Evolutionary conservation across 2,329 filamentous ascomycete genomes (phyloP).

Genomic region (Aspergillus alliaceus): DNA sequence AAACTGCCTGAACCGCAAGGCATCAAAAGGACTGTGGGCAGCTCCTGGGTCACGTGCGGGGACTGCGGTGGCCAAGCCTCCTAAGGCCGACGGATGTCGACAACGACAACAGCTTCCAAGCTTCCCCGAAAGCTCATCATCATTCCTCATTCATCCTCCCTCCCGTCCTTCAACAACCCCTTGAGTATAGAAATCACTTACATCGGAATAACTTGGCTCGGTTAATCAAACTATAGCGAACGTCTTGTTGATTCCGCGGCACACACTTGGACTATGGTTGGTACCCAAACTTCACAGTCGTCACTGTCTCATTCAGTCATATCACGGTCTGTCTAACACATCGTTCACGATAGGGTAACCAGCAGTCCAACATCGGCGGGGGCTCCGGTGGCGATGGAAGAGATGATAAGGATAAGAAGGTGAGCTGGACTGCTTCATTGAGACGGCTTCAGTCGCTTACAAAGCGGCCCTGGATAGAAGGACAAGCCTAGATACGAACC

Average conservation of each 20-base stretch:
- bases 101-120: slow-evolving; percentile 22
- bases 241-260: background rate
- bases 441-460: slow-evolving; percentile 15
- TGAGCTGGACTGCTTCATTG: slow-evolving; percentile 30
- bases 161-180: slow-evolving; percentile 6
- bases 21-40: slow-evolving; percentile 13
- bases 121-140: slow-evolving; percentile 10
- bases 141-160: slow-evolving; percentile 13
- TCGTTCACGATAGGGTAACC: slow-evolving; percentile 44
- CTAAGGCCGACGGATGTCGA: slow-evolving; percentile 17
- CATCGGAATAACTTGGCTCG: background rate
- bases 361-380: slow-evolving; percentile 78
- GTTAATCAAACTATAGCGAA: background rate
- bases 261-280: slow-evolving; percentile 33
- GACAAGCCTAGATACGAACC: slow-evolving; percentile 99
- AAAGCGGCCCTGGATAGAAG: slow-evolving; percentile 62
- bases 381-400: slow-evolving; percentile 72
- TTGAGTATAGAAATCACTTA: background rate
- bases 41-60: slow-evolving; percentile 9
- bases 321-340: slow-evolving; percentile 21
- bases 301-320: slow-evolving; percentile 5
- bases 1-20: slow-evolving; percentile 15
- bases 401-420: slow-evolving; percentile 94
- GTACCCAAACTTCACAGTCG: slow-evolving; percentile 17
- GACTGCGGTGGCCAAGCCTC: slow-evolving; percentile 8